Base-by-base conservation (phyloP, 176 grass and related monocot species). In the Avena atlantica region DNA sequence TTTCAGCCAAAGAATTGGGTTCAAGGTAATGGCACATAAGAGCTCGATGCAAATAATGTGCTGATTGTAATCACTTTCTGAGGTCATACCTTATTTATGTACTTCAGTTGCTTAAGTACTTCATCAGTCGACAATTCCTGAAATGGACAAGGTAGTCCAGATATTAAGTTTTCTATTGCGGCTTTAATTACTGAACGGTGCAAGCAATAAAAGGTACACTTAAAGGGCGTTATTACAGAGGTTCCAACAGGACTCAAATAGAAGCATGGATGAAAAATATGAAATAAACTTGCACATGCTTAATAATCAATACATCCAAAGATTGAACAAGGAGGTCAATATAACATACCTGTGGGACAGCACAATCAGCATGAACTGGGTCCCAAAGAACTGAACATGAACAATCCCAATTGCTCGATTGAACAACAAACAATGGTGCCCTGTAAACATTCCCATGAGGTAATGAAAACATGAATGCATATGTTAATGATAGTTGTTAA, bases 351-450 rank as follows among this genome's bases (percentile, higher is more conserved):
- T 94, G 95, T 20, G 92, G 92, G 92, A 97, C 95, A 87, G 88
- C 86, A 89, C 95, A 97, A 97, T 94, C 95, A 61, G 95, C 92
- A 91, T 89, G 88, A 6, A 85, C 16, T 71, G 94, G 92, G 90
- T 97, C 92, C 94, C 92, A 97, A 48, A 64, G 50, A 84, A 97
- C 78, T 63, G 85, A 83, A 86, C 88, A 87, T 8, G 90, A 97
- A 86, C 94, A 97, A 74, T 92, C 92, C 94, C 94, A 97, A 71
- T 90, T 29, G 12, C 85, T 79, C 14, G 86, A 92, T 67, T 97
- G 92, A 89, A 89, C 76, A 42, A 85, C 83, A 92, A 82, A 89
- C 20, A 94, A 68, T 49, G 94, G 94, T 49, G 88, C 94, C 84
- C 94, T 94, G 80, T 9, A 74, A 64, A 62, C 57, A 29, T 16